Evolutionary conservation across 495 filamentous ascomycete species (phyloP).

Genomic region (Annulohypoxylon maeteangense): DNA sequence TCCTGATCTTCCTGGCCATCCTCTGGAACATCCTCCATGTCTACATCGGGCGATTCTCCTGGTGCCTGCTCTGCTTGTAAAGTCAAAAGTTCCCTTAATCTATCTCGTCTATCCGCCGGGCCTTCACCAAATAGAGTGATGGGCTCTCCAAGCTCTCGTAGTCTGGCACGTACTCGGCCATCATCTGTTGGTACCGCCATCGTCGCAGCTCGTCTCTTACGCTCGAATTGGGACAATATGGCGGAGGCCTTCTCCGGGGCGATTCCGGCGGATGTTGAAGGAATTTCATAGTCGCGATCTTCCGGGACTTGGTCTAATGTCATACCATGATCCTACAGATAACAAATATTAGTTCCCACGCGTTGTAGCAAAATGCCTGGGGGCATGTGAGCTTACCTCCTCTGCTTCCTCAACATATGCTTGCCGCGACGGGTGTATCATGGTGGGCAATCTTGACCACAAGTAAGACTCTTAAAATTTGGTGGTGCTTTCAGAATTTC

Average conservation of each 20-base stretch:
- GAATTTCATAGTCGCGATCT: slow-evolving; percentile 88
- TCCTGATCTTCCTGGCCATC: slow-evolving; percentile 77
- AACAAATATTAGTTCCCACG: slow-evolving; percentile 48
- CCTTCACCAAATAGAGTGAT: slow-evolving; percentile 97
- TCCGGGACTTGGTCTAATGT: slow-evolving; percentile 82
- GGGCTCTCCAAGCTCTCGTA: slow-evolving; percentile 88
- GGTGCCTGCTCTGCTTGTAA: slow-evolving; percentile 63
- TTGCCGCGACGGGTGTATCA: slow-evolving; percentile 91
- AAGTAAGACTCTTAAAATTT: not conserved
- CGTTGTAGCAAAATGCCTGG: slow-evolving; percentile 29
- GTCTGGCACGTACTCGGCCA: slow-evolving; percentile 78
- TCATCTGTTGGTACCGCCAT: slow-evolving; percentile 98
- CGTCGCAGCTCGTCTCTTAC: slow-evolving; percentile 85
- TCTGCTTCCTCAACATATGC: slow-evolving; percentile 94
- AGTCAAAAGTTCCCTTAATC: slow-evolving; percentile 75
- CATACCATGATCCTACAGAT: slow-evolving; percentile 70
- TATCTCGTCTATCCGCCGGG: slow-evolving; percentile 83
- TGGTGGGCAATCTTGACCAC: slow-evolving; percentile 43
- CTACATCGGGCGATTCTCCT: slow-evolving; percentile 71
- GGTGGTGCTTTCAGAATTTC: not conserved
- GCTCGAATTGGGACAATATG: slow-evolving; percentile 87
- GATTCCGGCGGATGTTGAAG: slow-evolving; percentile 75
- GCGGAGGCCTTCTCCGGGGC: slow-evolving; percentile 90
- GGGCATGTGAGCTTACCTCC: slow-evolving; percentile 67
- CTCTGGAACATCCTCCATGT: slow-evolving; percentile 71